Evolutionary conservation across 257 asterid species (phyloP), one percentile per base, ranked within the genome.

Genomic region (Przewalskia tangutica): DNA sequence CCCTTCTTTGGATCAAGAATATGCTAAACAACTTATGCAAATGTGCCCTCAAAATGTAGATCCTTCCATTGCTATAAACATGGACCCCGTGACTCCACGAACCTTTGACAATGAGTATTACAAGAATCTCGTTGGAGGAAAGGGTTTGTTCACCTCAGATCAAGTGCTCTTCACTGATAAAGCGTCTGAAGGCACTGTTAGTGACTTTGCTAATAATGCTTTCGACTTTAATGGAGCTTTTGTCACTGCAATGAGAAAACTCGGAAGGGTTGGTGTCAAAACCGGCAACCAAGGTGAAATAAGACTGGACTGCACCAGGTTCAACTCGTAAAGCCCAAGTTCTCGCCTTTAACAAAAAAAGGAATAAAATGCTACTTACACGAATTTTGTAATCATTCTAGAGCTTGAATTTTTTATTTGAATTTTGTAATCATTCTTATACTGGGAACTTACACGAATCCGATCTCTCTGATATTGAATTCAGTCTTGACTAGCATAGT

Each of bases 111-210:
- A 92, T 68, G 89, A 76, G 9, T 92, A 89, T 80, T 93, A 32
- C 75, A 88, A 89, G 90, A 88, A 91, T 60, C 87, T 93, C 81
- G 89, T 90, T 1, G 88, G 34, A 13, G 92, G 97, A 77, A 91
- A 86, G 84, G 98, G 96, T n/a, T 16, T 93, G 85, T 86, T 93
- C 77, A 82, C 94, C 7, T 92, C 98, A 8, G 98, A 93, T 85
- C 93, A 93, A 88, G 94, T 83, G 64, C 84, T 93, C 84, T 93
- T 89, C 67, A 88, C 92, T 5, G 86, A 91, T 54, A 75, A 85
- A 6, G 88, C 84, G 0, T 91, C 97, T 0, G 88, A 83, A 51
- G 46, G 53, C 5, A 85, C 90, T 0, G 94, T 93, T 7, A 7
- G n/a, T 23, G 88, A 88, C 16, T 93, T 92, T 58, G 98, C 98